phyloP scores from a whole-genome alignment of 441 rosid species.

The Erodium moschatum region DNA sequence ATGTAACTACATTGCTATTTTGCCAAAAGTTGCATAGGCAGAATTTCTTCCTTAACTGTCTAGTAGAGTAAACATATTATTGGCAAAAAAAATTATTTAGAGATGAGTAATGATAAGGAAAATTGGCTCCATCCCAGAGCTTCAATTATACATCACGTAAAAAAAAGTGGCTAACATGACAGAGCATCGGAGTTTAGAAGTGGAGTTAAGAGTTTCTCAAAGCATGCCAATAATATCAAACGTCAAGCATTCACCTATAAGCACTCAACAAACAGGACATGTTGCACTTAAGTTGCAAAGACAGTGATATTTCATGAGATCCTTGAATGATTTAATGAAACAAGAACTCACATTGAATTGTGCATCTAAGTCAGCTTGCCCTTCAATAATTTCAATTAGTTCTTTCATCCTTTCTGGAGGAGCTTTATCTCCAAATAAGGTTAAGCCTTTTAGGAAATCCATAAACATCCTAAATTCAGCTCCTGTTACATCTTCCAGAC shows the following conservation, averaged over 20 bases:
- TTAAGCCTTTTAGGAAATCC: conserved; percentile 85
- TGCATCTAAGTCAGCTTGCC: conserved; percentile 89
- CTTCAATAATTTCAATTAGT: conserved; percentile 77
- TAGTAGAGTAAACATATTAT: neutral
- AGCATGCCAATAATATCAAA: neutral
- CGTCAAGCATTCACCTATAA: neutral
- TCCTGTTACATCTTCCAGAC: conserved; percentile 89
- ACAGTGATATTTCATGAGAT: neutral
- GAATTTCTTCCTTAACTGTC: neutral
- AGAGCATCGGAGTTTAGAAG: neutral
- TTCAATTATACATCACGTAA: no score
- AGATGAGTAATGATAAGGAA: neutral
- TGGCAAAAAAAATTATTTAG: neutral
- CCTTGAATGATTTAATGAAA: conserved; percentile 3
- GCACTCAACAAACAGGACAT: neutral
- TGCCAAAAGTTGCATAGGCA: neutral
- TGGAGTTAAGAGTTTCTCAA: neutral
- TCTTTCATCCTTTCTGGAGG: conserved; percentile 88
- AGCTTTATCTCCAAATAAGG: conserved; percentile 87
- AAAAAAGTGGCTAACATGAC: neutral
- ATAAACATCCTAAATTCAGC: conserved; percentile 94
- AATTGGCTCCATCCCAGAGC: no score
- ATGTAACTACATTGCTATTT: neutral
- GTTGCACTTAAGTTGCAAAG: neutral
- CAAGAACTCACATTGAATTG: conserved; percentile 61